Percentiles rank a stretch among this genome's conserved stretches.
phyloP scores from a whole-genome alignment of 2,329 filamentous ascomycete genomes.

The Microcera coccophila region DNA sequence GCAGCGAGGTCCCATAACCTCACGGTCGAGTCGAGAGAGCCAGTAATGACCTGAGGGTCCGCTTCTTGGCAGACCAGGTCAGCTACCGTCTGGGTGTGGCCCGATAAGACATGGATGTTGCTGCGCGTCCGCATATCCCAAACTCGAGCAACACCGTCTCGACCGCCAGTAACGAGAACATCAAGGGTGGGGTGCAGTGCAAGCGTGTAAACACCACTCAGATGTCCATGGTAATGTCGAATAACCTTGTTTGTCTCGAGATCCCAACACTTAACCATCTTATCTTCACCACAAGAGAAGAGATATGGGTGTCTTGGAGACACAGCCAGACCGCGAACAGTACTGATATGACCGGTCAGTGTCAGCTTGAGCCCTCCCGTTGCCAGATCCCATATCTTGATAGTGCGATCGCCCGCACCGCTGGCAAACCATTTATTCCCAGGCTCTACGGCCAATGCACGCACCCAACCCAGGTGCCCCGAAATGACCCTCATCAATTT shows the following conservation, averaged over 20 bases:
- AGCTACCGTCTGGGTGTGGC: conserved; percentile 86
- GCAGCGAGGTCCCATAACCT: conserved; percentile 94
- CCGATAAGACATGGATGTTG: conserved; percentile 89
- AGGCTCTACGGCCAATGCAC: conserved; percentile 84
- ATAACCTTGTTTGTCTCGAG: conserved; percentile 99
- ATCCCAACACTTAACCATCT: conserved; percentile 99
- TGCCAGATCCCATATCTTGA: conserved; percentile 98
- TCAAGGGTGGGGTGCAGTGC: conserved; percentile 92
- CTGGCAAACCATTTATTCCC: conserved; percentile 97
- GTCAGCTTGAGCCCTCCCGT: conserved; percentile 81
- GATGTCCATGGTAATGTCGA: conserved; percentile 92
- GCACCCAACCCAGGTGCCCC: conserved; percentile 93
- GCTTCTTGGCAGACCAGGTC: conserved; percentile 91
- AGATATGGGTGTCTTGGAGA: conserved; percentile 93
- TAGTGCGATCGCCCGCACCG: conserved; percentile 90
- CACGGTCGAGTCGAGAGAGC: conserved; percentile 88
- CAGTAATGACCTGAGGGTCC: conserved; percentile 90
- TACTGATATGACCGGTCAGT: conserved; percentile 90
- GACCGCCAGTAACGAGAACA: conserved; percentile 88
- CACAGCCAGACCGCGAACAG: conserved; percentile 85
- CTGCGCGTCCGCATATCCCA: conserved; percentile 98
- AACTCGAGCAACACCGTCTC: conserved; percentile 89
- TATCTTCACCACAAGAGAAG: conserved; percentile 97
- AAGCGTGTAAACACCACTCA: conserved; percentile 92
- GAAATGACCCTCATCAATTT: conserved; percentile 97